Conservation (phyloP, 1,284 basidiomycete genomes). For the Heimioporus punctisporus region DNA sequence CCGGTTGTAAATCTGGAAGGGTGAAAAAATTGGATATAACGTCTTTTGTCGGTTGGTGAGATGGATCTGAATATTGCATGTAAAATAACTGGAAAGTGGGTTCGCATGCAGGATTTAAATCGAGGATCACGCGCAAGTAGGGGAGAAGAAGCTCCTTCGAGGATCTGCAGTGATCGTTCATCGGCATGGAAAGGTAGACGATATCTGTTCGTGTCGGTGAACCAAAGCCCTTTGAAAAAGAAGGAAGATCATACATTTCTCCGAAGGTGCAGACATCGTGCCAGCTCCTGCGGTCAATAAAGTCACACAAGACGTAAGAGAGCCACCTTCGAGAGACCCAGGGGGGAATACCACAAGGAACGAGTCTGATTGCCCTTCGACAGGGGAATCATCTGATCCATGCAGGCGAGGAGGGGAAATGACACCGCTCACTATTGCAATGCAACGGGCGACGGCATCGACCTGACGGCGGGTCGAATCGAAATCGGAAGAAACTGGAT, state of each 20-base stretch:
- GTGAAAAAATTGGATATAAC: conserved; percentile 34
- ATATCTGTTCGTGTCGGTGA: conserved; percentile 47
- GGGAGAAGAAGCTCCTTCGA: conserved; percentile 57
- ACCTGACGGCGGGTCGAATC: conserved; percentile 5
- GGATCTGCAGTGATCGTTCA: conserved; percentile 29
- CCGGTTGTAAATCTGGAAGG: conserved; percentile 39
- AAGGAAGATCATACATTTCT: conserved; percentile 68
- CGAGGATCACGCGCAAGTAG: conserved; percentile 57
- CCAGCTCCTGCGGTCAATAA: conserved; percentile 82
- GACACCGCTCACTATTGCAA: conserved; percentile 64
- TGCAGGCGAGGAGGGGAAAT: conserved; percentile 31
- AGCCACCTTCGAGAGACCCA: conserved; percentile 48
- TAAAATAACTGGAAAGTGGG: conserved; percentile 60
- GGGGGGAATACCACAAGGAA: conserved; percentile 88
- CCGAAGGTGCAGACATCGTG: conserved; percentile 83
- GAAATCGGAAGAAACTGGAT: neutral
- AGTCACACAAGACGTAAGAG: conserved; percentile 57
- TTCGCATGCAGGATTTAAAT: conserved; percentile 22
- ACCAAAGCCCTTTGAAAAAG: neutral
- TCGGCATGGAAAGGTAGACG: conserved; percentile 59
- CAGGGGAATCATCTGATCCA: conserved; percentile 20
- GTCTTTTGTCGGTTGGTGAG: conserved; percentile 4
- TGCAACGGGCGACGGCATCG: conserved; percentile 56
- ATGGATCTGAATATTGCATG: conserved; percentile 37
- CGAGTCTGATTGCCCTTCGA: conserved; percentile 25